Conservation (phyloP, 352 stramenopile genomes). For the Globisporangium splendens region DNA sequence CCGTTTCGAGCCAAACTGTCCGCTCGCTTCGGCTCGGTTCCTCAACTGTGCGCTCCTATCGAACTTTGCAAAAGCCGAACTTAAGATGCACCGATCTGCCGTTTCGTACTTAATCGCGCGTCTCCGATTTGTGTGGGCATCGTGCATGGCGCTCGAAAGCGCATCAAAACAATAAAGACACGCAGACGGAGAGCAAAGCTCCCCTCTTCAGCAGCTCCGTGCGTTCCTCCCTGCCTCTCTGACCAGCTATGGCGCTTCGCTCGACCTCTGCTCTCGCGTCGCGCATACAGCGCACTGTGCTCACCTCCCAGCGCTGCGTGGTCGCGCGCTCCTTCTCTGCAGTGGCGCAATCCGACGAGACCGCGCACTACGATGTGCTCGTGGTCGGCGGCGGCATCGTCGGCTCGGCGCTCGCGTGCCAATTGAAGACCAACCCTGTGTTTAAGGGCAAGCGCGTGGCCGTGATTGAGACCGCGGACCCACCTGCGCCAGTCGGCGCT, state of each 20-base stretch:
- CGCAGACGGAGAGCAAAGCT: too few relatives aligned
- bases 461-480: slow-evolving; percentile 60
- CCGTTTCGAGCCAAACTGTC: too few relatives aligned
- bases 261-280: slow-evolving; percentile 3
- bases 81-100: too few relatives aligned
- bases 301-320: slow-evolving; percentile 11
- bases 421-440: slow-evolving; percentile 71
- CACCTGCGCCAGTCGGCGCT: slow-evolving; percentile 26
- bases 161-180: too few relatives aligned
- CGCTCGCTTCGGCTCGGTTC: too few relatives aligned
- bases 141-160: too few relatives aligned
- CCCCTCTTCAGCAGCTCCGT: too few relatives aligned
- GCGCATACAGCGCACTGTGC: slow-evolving; percentile 10
- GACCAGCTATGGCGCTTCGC: slow-evolving; percentile 10
- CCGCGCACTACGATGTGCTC: slow-evolving; percentile 70
- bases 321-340: slow-evolving; percentile 21
- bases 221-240: too few relatives aligned
- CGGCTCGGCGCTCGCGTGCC: slow-evolving; percentile 73
- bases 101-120: too few relatives aligned
- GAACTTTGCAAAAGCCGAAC: too few relatives aligned
- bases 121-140: too few relatives aligned
- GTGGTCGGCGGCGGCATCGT: slow-evolving; percentile 84
- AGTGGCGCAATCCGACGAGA: slow-evolving; percentile 21
- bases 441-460: slow-evolving; percentile 80
- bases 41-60: too few relatives aligned